Percentiles rank a stretch among this genome's conserved stretches.
Conservation (phyloP, 768 basidiomycete species). For the Mycena indigotica region DNA sequence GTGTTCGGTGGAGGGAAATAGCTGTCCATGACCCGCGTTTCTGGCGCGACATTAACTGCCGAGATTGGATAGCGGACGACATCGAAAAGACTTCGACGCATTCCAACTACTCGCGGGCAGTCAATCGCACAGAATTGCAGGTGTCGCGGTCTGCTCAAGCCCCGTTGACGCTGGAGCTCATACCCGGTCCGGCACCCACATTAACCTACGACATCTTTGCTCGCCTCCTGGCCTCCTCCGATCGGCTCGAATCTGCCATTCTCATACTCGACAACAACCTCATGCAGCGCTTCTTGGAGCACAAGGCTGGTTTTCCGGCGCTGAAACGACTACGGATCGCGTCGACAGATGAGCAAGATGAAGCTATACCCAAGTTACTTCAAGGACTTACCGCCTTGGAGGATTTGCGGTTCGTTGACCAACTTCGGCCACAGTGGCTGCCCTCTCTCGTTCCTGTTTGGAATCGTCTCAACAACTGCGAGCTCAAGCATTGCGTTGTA, state of each 20-base stretch:
- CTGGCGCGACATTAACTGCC: slow-evolving; percentile 1
- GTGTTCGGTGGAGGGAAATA: neutral
- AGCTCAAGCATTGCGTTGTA: neutral
- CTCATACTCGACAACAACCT: slow-evolving; percentile 1
- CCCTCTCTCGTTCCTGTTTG: neutral
- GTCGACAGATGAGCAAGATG: neutral
- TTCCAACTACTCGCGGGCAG: neutral
- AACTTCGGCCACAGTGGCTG: neutral
- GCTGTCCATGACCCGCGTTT: neutral
- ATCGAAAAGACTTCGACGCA: neutral
- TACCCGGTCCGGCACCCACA: neutral
- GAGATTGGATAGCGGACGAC: neutral
- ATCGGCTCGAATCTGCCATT: neutral
- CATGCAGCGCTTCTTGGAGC: neutral
- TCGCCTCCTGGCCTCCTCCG: neutral
- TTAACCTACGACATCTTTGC: neutral
- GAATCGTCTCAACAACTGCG: neutral
- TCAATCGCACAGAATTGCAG: neutral
- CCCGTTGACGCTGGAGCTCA: neutral
- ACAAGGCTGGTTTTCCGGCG: neutral
- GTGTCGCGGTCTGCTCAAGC: neutral
- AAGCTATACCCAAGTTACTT: neutral
- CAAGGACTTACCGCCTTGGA: neutral
- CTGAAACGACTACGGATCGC: neutral
- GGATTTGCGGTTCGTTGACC: neutral